phyloP scores from a whole-genome alignment of 129 eudicot genomes.

The Dittrichia graveolens region DNA sequence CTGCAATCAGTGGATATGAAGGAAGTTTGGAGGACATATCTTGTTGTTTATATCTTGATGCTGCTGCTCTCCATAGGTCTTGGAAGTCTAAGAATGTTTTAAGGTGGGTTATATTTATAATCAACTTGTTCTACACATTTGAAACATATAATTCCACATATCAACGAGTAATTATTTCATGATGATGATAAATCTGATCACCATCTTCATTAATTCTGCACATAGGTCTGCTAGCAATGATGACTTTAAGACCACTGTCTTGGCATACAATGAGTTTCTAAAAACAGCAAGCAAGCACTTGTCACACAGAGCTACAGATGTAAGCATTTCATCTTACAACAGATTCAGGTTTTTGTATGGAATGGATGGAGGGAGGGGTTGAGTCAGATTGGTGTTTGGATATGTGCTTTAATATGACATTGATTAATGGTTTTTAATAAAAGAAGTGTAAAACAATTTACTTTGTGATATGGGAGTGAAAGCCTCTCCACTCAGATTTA shows the following conservation, averaged over 20 bases:
- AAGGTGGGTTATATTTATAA: slow-evolving; percentile 40
- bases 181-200: slow-evolving; percentile 14
- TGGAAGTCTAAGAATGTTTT: slow-evolving; percentile 52
- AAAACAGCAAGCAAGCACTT: slow-evolving; percentile 71
- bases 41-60: slow-evolving; percentile 70
- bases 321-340: slow-evolving; percentile 46
- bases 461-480: neutral
- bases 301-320: slow-evolving; percentile 83
- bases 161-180: slow-evolving; percentile 5
- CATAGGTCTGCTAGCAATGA: slow-evolving; percentile 46
- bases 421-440: neutral
- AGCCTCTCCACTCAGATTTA: neutral
- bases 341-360: slow-evolving; percentile 20
- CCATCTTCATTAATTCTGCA: slow-evolving; percentile 15
- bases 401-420: neutral
- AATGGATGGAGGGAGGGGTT: slow-evolving; percentile 10
- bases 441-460: neutral
- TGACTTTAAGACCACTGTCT: slow-evolving; percentile 38
- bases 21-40: slow-evolving; percentile 51
- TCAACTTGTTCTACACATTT: neutral
- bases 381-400: neutral
- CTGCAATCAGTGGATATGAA: too few relatives aligned
- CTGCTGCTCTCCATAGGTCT: slow-evolving; percentile 59
- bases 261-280: slow-evolving; percentile 62
- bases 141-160: neutral